phyloP scores from a whole-genome alignment of 257 asterid species.

The Mitragyna speciosa region DNA sequence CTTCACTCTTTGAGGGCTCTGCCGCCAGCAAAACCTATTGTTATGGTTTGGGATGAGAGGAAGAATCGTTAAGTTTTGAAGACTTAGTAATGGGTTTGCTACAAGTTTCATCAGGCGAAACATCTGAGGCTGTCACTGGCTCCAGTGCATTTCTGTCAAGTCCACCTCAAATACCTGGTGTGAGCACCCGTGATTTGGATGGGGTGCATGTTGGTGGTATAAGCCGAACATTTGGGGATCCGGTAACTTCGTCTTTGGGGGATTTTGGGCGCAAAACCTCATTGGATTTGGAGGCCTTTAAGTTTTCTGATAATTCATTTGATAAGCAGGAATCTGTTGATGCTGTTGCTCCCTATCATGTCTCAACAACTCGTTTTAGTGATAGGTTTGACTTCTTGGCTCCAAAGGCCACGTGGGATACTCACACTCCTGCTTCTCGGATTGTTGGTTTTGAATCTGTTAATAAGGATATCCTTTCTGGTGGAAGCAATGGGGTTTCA shows the following conservation, averaged over 20 bases:
- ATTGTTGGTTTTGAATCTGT: slow-evolving; percentile 59
- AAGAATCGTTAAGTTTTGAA: neutral
- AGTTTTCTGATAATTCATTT: slow-evolving; percentile 26
- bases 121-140: slow-evolving; percentile 37
- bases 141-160: slow-evolving; percentile 30
- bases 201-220: slow-evolving; percentile 33
- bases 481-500: slow-evolving; percentile 29
- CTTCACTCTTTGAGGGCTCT: neutral
- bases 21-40: neutral
- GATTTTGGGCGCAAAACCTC: slow-evolving; percentile 44
- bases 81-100: slow-evolving; percentile 61
- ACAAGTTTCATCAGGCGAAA: slow-evolving; percentile 49
- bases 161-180: slow-evolving; percentile 31
- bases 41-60: neutral
- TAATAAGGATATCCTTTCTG: slow-evolving; percentile 24
- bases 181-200: slow-evolving; percentile 29
- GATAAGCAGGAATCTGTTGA: slow-evolving; percentile 26
- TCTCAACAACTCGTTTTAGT: slow-evolving; percentile 21
- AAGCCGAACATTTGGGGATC: slow-evolving; percentile 28
- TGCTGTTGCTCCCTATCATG: slow-evolving; percentile 23
- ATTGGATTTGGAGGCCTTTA: slow-evolving; percentile 28
- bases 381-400: slow-evolving; percentile 29
- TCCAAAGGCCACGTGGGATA: slow-evolving; percentile 27
- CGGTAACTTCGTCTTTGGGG: slow-evolving; percentile 39
- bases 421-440: slow-evolving; percentile 52